Percentiles rank a stretch among this genome's conserved stretches.
These are phyloP conservation scores for Suillus luteus DNA, from an alignment of 768 basidiomycete species.

Conservation along the genomic window DNA sequence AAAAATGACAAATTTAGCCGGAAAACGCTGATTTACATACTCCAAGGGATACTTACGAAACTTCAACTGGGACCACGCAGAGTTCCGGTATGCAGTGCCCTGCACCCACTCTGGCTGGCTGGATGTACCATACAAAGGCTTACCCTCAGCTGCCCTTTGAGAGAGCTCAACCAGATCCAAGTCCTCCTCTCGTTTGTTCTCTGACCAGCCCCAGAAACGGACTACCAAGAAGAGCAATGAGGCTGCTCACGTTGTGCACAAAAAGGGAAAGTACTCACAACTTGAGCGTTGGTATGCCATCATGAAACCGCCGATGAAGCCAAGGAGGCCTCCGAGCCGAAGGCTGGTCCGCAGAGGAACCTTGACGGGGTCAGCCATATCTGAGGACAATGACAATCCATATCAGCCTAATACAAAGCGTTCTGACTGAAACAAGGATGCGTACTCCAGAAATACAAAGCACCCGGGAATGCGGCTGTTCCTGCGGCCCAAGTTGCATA, in stretches of 20 bases:
- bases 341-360: conserved; percentile 41
- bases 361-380: conserved; percentile 47
- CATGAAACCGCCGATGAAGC: conserved; percentile 89
- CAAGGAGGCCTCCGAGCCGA: conserved; percentile 70
- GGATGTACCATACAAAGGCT: conserved; percentile 85
- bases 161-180: conserved; percentile 79
- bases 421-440: conserved; percentile 11
- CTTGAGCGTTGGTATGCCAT: conserved; percentile 90
- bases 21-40: conserved; percentile 9
- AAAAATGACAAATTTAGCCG: conserved; percentile 20
- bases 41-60: conserved; percentile 61
- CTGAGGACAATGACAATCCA: conserved; percentile 29
- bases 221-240: conserved; percentile 43
- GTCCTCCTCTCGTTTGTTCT: conserved; percentile 82
- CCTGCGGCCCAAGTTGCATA: conserved; percentile 81
- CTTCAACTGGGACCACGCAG: conserved; percentile 91
- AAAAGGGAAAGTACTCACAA: conserved; percentile 50
- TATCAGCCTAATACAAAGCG: conserved; percentile 11
- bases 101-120: conserved; percentile 85
- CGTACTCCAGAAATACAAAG: conserved; percentile 82
- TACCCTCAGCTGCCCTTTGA: conserved; percentile 72
- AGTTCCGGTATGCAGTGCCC: conserved; percentile 84
- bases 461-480: conserved; percentile 81
- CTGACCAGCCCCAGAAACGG: conserved; percentile 95
- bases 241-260: not conserved